These are phyloP conservation scores for Polyporus arcularius DNA, from an alignment of 768 basidiomycete species.

Conservation along the genomic window DNA sequence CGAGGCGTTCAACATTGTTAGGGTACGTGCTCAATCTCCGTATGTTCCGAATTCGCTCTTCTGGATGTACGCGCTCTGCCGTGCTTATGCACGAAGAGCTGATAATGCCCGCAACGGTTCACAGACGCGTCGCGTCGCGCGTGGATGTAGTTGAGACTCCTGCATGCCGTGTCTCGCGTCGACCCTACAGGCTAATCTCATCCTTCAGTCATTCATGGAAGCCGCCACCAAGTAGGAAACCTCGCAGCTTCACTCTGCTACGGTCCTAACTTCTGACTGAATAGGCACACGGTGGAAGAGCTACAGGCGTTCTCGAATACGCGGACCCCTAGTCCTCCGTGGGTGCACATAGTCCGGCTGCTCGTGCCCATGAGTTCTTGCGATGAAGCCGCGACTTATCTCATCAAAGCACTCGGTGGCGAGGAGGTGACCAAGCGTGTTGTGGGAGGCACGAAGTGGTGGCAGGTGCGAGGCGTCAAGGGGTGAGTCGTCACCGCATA, in stretches of 20 bases:
- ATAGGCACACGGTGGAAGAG: conserved; percentile 83
- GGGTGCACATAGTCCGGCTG: conserved; percentile 72
- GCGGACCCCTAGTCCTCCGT: conserved; percentile 82
- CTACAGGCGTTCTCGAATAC: conserved; percentile 81
- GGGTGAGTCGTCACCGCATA: conserved; percentile 54
- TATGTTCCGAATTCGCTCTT: too few species aligned
- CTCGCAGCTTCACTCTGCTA: not conserved
- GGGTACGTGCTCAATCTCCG: conserved; percentile 43
- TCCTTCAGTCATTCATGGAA: conserved; percentile 67
- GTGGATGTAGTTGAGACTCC: too few species aligned
- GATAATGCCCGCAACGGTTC: not conserved
- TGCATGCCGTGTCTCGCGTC: too few species aligned
- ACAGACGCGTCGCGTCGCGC: too few species aligned
- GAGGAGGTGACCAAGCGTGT: conserved; percentile 66
- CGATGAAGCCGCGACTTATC: conserved; percentile 67
- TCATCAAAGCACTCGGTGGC: conserved; percentile 85
- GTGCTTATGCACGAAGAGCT: too few species aligned
- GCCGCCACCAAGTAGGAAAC: conserved; percentile 63
- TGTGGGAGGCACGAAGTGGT: conserved; percentile 94
- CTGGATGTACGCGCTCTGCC: not conserved
- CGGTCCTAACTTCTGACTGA: not conserved
- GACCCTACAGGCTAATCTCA: too few species aligned
- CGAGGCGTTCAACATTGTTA: conserved; percentile 73
- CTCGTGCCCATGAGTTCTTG: conserved; percentile 76
- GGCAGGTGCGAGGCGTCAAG: conserved; percentile 87